phyloP scores from a whole-genome alignment of 2,329 filamentous ascomycete species.

The Pseudogymnoascus sp. region DNA sequence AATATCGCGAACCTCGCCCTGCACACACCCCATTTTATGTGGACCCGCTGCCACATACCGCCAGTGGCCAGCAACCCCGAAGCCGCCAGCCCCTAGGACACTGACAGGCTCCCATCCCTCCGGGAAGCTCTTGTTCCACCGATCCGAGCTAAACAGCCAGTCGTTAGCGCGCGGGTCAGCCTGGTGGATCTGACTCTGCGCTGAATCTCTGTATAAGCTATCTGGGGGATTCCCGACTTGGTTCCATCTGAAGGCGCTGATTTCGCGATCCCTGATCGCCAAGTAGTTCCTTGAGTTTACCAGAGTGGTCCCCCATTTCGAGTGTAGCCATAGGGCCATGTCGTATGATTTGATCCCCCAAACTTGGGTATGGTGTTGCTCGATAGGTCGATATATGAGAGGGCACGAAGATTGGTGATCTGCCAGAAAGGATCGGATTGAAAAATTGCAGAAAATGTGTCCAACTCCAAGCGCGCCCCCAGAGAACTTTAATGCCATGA shows the following conservation, averaged over 20 bases:
- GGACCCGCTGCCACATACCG: neutral
- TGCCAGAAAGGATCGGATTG: neutral
- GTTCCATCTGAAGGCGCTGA: neutral
- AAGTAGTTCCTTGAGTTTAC: neutral
- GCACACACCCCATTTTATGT: neutral
- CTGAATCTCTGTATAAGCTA: neutral
- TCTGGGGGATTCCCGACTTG: neutral
- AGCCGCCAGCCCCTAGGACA: neutral
- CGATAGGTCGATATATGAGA: neutral
- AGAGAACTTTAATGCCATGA: neutral
- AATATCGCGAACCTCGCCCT: neutral
- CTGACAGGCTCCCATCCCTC: neutral
- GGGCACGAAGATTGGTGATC: neutral
- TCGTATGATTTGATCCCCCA: neutral
- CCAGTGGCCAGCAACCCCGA: neutral
- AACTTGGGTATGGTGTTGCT: neutral
- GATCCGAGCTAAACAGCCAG: neutral
- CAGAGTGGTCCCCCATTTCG: neutral
- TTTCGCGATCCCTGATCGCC: neutral
- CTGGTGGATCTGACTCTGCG: neutral
- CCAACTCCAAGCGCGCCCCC: neutral
- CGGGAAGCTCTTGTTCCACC: neutral
- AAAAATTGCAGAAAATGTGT: neutral
- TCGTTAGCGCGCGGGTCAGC: neutral
- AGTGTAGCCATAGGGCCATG: neutral